Evolutionary conservation across 2,329 filamentous ascomycete species (phyloP).

Genomic region (Botrytis deweyae): DNA sequence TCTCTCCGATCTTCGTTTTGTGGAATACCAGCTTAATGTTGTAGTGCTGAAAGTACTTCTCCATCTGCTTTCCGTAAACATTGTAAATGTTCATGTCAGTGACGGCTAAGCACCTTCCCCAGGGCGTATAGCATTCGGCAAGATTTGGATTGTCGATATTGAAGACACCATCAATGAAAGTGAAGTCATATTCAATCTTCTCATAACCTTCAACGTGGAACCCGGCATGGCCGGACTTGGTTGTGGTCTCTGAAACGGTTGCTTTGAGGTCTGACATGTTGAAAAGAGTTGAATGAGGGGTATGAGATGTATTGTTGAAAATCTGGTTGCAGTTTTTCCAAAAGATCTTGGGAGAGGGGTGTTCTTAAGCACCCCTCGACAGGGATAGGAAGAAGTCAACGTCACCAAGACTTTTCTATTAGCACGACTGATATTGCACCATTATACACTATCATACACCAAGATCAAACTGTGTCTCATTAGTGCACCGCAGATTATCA

Average conservation of each 20-base stretch:
- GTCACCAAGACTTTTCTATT: constrained; percentile 12
- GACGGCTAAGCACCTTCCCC: constrained; percentile 65
- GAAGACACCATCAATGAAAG: constrained; percentile 70
- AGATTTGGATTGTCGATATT: constrained; percentile 58
- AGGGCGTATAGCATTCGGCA: constrained; percentile 62
- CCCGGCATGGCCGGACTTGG: constrained; percentile 44
- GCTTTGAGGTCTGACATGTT: constrained; percentile 70
- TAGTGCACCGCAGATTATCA: constrained; percentile 7
- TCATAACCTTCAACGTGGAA: constrained; percentile 73
- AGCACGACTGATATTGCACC: constrained; percentile 3
- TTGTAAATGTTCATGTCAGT: constrained; percentile 71
- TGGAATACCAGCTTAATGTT: constrained; percentile 62
- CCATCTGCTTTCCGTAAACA: constrained; percentile 64
- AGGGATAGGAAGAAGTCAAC: neutral
- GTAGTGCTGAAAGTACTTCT: constrained; percentile 66
- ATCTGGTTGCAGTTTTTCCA: neutral
- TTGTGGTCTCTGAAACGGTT: constrained; percentile 59
- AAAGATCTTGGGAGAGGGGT: neutral
- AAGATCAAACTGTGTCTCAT: constrained; percentile 10
- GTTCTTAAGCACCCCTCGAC: constrained; percentile 1
- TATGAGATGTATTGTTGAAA: neutral
- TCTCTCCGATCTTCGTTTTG: constrained; percentile 73
- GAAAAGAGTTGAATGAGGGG: neutral
- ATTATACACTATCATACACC: constrained; percentile 11
- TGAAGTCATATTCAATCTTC: constrained; percentile 75